Conservation (phyloP, 2,329 filamentous ascomycete genomes). For the Coleophoma cylindrospora region DNA sequence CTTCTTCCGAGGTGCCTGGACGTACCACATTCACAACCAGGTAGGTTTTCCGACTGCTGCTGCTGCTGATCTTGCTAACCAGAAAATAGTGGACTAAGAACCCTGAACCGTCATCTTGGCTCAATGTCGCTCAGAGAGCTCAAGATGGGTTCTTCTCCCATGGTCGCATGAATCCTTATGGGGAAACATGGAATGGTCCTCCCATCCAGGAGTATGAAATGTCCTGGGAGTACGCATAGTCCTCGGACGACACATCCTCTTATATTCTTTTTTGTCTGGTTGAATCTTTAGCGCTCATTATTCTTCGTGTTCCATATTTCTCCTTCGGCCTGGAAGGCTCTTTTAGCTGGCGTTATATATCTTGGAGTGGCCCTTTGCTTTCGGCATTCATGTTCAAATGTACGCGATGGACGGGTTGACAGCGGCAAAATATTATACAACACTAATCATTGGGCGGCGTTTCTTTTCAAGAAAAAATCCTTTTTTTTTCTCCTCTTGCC, state of each 20-base stretch:
- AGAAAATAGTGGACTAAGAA: constrained; percentile 44
- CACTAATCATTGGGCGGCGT: too few relatives aligned
- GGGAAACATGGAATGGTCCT: constrained; percentile 47
- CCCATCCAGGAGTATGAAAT: constrained; percentile 40
- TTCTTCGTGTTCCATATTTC: too few relatives aligned
- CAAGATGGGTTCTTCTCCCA: constrained; percentile 49
- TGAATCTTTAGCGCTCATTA: too few relatives aligned
- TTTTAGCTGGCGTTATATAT: too few relatives aligned
- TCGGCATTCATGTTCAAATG: too few relatives aligned
- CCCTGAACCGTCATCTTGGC: constrained; percentile 50
- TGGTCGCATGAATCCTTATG: constrained; percentile 44
- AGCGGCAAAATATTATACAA: too few relatives aligned
- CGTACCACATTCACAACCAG: constrained; percentile 53
- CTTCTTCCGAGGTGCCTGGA: constrained; percentile 51
- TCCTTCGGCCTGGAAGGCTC: too few relatives aligned
- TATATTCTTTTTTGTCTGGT: too few relatives aligned
- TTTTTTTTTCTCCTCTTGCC: too few relatives aligned
- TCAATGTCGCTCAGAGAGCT: constrained; percentile 45
- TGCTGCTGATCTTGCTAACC: constrained; percentile 6
- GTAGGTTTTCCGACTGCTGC: constrained; percentile 28
- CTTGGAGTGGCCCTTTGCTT: too few relatives aligned
- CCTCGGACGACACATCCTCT: background rate
- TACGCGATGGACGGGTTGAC: too few relatives aligned
- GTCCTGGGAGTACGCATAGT: constrained; percentile 43
- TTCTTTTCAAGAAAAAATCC: too few relatives aligned